Percentiles rank a stretch among this genome's conserved stretches.
Evolutionary conservation across 192 early-diverging fungal genomes (phyloP).

Genomic region (Thamnidium elegans): DNA sequence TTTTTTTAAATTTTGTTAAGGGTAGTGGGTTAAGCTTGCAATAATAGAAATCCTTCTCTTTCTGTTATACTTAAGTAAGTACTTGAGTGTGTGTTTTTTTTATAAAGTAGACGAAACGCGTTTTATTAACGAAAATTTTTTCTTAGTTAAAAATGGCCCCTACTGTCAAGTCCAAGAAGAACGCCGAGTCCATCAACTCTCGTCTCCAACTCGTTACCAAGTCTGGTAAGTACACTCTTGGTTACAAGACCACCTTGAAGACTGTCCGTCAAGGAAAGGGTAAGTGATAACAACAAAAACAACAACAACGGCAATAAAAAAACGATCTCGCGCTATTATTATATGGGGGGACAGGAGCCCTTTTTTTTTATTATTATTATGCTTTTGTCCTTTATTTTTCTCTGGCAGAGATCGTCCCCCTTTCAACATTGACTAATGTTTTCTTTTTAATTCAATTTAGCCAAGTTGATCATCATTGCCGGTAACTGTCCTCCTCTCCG

Average conservation of each 20-base stretch:
- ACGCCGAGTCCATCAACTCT: slow-evolving; percentile 95
- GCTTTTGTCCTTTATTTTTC: background rate
- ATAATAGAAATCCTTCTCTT: slow-evolving; percentile 10
- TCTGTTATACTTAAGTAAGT: slow-evolving; percentile 10
- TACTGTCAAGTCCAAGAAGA: slow-evolving; percentile 78
- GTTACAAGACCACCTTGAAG: slow-evolving; percentile 99
- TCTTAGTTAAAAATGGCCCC: slow-evolving; percentile 22
- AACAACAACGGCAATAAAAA: too few species aligned
- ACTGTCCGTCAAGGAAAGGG: slow-evolving; percentile 93
- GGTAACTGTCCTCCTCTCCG: slow-evolving; percentile 99
- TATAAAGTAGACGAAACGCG: background rate
- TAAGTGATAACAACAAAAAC: slow-evolving; percentile 34
- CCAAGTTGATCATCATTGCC: slow-evolving; percentile 98
- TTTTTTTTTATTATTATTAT: slow-evolving; percentile 1
- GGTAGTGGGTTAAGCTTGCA: too few species aligned
- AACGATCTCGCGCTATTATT: background rate
- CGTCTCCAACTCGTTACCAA: slow-evolving; percentile 99
- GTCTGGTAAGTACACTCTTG: slow-evolving; percentile 96
- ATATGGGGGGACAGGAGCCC: slow-evolving; percentile 19
- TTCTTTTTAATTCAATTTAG: slow-evolving; percentile 41
- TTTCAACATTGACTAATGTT: background rate
- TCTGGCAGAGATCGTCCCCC: slow-evolving; percentile 22
- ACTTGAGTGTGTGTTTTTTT: background rate
- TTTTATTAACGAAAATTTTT: background rate
- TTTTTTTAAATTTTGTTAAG: too few species aligned